Base-by-base conservation (phyloP, 2,329 filamentous ascomycete genomes). In the Aspergillus brasiliensis region DNA sequence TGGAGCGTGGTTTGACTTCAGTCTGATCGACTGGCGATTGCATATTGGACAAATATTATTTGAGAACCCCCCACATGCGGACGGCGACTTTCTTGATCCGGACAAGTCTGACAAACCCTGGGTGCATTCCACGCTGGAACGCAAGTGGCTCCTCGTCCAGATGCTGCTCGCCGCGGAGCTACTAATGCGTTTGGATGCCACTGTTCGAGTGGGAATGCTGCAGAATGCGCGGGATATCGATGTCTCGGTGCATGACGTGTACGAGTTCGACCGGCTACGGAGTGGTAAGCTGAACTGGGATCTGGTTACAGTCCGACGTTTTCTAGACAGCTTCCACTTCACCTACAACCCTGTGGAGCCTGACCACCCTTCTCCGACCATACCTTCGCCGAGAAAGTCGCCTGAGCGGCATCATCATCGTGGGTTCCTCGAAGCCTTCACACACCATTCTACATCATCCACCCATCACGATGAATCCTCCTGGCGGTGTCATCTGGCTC, bases 281-380 rank as follows among this genome's bases (percentile, higher is more conserved):
- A 81, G 77, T n/a, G 73, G 75, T 5, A 85, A 86, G 65, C 75
- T 82, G 4, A 79, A 84, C 55, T 86, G 84, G 84, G 83, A 85
- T 69, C 70, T 86, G 23, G 75, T 86, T 2, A 75, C 83, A 17
- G 81, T 81, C 6, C 78, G 82, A 21, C 76, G 81, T 2, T 84
- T 85, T 53, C 70, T 85, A 31, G 80, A 84, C 46, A 84, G 81
- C 52, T 72, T 85, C n/a, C 68, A 75, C 17, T 75, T 83, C 15
- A 65, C 63, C 28, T 74, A 69, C 55, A 51, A 42, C 8, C 52
- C 63, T 8, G 54, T 58, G 15, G 53, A 65, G 44, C 47, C 65
- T 25, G 49, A 27, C 10, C 13, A 46, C n/a, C 27, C 57, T n/a
- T 42, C 62, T 17, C 47, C 38, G n/a, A 48, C 28, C 34, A 42